These are phyloP conservation scores for Xylaria telfairii DNA, from an alignment of 495 filamentous ascomycete genomes.

Conservation along the genomic window DNA sequence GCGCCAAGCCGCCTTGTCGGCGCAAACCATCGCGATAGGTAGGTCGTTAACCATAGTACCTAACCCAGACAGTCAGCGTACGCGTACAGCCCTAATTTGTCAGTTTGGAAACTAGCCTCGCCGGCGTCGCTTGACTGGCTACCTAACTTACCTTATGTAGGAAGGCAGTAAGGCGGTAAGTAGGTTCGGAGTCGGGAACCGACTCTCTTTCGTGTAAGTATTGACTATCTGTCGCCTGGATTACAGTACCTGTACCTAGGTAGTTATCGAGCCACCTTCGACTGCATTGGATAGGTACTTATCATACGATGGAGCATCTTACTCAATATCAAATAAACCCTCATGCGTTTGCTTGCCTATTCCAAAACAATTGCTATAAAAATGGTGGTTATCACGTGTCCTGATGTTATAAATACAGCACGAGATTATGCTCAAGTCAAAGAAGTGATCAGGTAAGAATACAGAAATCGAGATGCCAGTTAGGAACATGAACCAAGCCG, in stretches of 20 bases:
- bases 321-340: neutral
- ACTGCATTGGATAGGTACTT: neutral
- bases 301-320: neutral
- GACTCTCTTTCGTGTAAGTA: neutral
- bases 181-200: neutral
- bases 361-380: neutral
- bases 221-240: neutral
- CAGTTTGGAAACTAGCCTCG: neutral
- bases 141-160: neutral
- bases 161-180: slow-evolving; percentile 1
- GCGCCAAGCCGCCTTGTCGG: slow-evolving; percentile 7
- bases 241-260: too few relatives aligned
- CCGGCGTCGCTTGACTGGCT: neutral
- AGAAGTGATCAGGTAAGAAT: neutral
- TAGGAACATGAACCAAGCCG: neutral
- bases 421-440: neutral
- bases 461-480: neutral
- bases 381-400: neutral
- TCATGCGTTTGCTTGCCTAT: too few relatives aligned
- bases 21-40: slow-evolving; percentile 20
- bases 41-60: slow-evolving; percentile 18
- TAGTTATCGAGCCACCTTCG: neutral
- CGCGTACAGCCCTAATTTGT: neutral
- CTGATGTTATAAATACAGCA: neutral
- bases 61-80: too few relatives aligned